Conservation (phyloP, 2,329 filamentous ascomycete genomes). For the Nannizziopsis arthrosporioides region DNA sequence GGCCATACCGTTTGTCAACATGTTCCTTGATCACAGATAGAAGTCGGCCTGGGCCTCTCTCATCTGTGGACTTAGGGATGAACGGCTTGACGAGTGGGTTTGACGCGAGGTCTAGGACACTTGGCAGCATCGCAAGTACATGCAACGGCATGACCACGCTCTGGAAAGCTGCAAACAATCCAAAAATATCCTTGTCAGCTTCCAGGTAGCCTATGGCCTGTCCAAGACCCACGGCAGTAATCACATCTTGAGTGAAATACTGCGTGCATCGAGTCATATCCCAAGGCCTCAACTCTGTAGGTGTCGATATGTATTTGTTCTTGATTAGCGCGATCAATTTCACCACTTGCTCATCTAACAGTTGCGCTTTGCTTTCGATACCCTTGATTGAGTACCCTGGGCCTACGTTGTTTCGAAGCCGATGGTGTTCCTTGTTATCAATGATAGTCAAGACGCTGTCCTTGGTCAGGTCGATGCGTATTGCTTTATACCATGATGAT, state of each 20-base stretch:
- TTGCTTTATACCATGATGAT: slow-evolving; percentile 1
- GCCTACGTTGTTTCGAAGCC: slow-evolving; percentile 27
- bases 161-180: slow-evolving; percentile 25
- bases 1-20: slow-evolving; percentile 2
- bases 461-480: slow-evolving; percentile 1
- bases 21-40: background rate
- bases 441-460: background rate
- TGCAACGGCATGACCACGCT: background rate
- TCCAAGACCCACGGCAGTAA: slow-evolving; percentile 44
- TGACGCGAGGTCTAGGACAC: background rate
- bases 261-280: slow-evolving; percentile 41
- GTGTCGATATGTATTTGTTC: slow-evolving; percentile 33
- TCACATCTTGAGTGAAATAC: slow-evolving; percentile 47
- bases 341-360: slow-evolving; percentile 40
- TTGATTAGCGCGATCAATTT: slow-evolving; percentile 41
- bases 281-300: slow-evolving; percentile 23
- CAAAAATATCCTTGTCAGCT: slow-evolving; percentile 34
- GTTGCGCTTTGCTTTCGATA: slow-evolving; percentile 31
- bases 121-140: background rate
- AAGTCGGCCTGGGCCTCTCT: background rate
- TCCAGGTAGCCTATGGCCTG: slow-evolving; percentile 37
- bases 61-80: slow-evolving; percentile 1
- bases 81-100: slow-evolving; percentile 2
- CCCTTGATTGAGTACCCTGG: slow-evolving; percentile 46
- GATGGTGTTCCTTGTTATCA: slow-evolving; percentile 1